Evolutionary conservation across 2,329 filamentous ascomycete genomes (phyloP).

Genomic region (Xylariaceae sp.): DNA sequence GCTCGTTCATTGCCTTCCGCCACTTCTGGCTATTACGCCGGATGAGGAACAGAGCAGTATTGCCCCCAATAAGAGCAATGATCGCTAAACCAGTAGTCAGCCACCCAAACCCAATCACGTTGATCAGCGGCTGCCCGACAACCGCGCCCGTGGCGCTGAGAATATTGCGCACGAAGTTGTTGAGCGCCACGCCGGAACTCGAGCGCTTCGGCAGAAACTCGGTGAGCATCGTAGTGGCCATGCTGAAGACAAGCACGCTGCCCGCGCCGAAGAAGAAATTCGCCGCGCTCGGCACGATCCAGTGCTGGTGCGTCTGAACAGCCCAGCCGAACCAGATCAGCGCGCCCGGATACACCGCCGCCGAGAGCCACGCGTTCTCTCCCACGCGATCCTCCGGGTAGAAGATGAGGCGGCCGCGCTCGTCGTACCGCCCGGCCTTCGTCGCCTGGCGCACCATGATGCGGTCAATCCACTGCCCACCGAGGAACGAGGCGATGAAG

Average conservation of each 20-base stretch:
- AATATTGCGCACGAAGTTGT: constrained; percentile 78
- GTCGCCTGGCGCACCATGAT: constrained; percentile 76
- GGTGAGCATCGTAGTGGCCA: constrained; percentile 76
- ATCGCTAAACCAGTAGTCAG: constrained; percentile 59
- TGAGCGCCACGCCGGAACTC: constrained; percentile 70
- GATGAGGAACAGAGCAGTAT: constrained; percentile 57
- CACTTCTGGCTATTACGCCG: constrained; percentile 57
- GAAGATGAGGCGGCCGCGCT: constrained; percentile 60
- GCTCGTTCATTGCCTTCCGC: constrained; percentile 59
- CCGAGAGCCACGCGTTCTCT: constrained; percentile 76
- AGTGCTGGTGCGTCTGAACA: constrained; percentile 59
- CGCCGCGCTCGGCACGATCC: constrained; percentile 59
- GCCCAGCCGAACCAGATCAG: constrained; percentile 78
- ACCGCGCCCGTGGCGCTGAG: constrained; percentile 68
- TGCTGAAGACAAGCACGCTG: constrained; percentile 73
- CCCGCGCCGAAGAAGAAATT: constrained; percentile 73
- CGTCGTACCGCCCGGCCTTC: constrained; percentile 65
- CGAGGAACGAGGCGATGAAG: constrained; percentile 61
- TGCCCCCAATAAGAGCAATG: constrained; percentile 54
- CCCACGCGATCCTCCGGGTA: constrained; percentile 77
- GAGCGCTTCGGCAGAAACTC: constrained; percentile 73
- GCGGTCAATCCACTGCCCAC: constrained; percentile 71
- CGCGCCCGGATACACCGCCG: constrained; percentile 63
- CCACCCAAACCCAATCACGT: constrained; percentile 70
- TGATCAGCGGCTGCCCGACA: constrained; percentile 66